phyloP scores from a whole-genome alignment of 495 filamentous ascomycete species.

The Aspergillus leporis region DNA sequence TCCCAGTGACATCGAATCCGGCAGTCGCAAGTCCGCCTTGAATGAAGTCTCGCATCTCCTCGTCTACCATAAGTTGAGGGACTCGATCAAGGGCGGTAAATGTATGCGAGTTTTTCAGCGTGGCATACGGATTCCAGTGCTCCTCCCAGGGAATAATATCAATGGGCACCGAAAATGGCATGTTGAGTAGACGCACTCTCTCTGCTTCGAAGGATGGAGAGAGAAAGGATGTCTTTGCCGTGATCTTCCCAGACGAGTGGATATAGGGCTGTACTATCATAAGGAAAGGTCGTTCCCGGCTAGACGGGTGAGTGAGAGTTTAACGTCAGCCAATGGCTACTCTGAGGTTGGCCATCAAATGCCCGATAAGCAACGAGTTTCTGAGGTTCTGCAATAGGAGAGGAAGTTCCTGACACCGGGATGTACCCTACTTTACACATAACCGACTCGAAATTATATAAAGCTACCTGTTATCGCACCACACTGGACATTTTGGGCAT shows the following conservation, averaged over 20 bases:
- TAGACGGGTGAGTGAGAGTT: conserved; percentile 4
- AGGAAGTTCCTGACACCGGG: too few species aligned
- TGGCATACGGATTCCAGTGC: conserved; percentile 57
- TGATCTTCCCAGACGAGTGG: conserved; percentile 34
- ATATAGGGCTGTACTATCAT: conserved; percentile 49
- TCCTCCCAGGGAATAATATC: conserved; percentile 56
- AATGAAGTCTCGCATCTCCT: conserved; percentile 59
- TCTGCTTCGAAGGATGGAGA: conserved; percentile 56
- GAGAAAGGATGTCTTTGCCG: conserved; percentile 50
- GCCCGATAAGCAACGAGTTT: too few species aligned
- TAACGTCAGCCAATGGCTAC: too few species aligned
- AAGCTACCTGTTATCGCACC: too few species aligned
- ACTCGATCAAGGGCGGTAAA: conserved; percentile 18
- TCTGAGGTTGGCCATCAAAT: conserved; percentile 10
- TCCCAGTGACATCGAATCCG: conserved; percentile 49
- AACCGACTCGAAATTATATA: too few species aligned
- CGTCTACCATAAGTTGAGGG: conserved; percentile 54
- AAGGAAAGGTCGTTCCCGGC: conserved; percentile 57
- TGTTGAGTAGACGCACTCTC: conserved; percentile 49
- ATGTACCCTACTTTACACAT: too few species aligned
- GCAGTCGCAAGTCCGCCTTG: conserved; percentile 44
- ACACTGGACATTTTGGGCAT: too few species aligned
- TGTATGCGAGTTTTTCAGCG: conserved; percentile 36
- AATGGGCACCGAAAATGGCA: conserved; percentile 46
- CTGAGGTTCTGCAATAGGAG: too few species aligned